These are phyloP conservation scores for Blepharisma japonicum DNA, from an alignment of 73 alveolate species.

Conservation along the genomic window DNA sequence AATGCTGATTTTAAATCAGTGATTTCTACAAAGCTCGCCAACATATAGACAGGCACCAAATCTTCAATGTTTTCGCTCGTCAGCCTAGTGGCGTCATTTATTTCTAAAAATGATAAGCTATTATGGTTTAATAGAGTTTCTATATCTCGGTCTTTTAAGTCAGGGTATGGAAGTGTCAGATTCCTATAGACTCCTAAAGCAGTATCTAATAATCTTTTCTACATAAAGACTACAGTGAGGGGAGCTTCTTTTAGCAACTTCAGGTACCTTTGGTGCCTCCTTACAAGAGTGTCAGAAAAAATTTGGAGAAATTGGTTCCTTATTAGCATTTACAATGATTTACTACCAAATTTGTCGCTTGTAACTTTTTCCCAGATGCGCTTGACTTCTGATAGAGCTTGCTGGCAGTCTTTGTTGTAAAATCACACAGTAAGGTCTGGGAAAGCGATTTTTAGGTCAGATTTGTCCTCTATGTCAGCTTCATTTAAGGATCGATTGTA, in stretches of 20 bases:
- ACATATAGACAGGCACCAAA: not conserved
- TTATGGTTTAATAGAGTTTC: not conserved
- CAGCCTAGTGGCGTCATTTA: not conserved
- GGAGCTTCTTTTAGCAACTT: not conserved
- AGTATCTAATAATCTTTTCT: not conserved
- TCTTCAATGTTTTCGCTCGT: not conserved
- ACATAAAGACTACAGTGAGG: not conserved
- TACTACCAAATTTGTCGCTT: not conserved
- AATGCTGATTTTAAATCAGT: not conserved
- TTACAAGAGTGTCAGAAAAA: not conserved
- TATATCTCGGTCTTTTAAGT: not conserved
- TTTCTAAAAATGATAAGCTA: not conserved
- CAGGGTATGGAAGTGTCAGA: not conserved
- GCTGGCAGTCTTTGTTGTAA: slow-evolving; percentile 6
- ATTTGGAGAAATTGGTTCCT: not conserved
- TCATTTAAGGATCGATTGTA: not conserved
- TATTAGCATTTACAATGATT: slow-evolving; percentile 10
- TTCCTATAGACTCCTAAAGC: not conserved
- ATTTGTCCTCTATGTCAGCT: not conserved
- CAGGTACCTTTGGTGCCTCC: not conserved
- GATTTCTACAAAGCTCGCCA: not conserved
- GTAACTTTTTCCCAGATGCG: slow-evolving; percentile 25
- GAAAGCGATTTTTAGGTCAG: not conserved
- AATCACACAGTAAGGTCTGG: slow-evolving; percentile 8
- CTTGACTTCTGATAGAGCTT: slow-evolving; percentile 12